Conservation (phyloP, 495 filamentous ascomycete species). For the Daldinia loculata region DNA sequence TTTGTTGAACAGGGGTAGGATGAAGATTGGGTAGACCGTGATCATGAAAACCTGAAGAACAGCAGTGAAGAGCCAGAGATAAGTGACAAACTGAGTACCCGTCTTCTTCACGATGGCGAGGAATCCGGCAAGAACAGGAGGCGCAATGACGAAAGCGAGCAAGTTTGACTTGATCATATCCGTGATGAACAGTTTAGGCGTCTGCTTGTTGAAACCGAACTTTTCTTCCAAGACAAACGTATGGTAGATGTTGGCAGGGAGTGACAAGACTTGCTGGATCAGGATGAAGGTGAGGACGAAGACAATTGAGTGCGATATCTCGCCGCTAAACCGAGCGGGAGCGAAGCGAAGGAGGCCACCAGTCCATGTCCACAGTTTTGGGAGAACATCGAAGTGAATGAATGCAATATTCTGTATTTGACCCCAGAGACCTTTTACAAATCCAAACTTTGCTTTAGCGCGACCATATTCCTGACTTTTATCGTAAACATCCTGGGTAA, state of each 20-base stretch:
- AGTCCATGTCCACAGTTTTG: conserved; percentile 85
- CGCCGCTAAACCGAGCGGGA: conserved; percentile 81
- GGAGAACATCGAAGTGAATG: conserved; percentile 89
- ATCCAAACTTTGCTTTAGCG: conserved; percentile 89
- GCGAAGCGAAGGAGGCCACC: conserved; percentile 76
- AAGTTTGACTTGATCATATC: conserved; percentile 93
- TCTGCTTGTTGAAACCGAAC: conserved; percentile 99
- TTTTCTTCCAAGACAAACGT: conserved; percentile 96
- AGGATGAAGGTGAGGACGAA: conserved; percentile 90
- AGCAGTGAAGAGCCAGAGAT: conserved; percentile 92
- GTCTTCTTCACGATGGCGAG: conserved; percentile 91
- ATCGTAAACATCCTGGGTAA: conserved; percentile 89
- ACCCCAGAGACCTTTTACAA: conserved; percentile 80
- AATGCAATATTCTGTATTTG: conserved; percentile 86
- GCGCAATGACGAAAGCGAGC: conserved; percentile 77
- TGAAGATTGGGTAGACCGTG: conserved; percentile 93
- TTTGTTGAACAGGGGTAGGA: conserved; percentile 98
- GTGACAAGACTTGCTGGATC: conserved; percentile 75
- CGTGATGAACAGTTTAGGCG: conserved; percentile 83
- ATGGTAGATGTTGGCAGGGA: conserved; percentile 89
- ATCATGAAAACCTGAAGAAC: conserved; percentile 91
- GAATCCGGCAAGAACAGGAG: conserved; percentile 89
- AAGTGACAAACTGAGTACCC: conserved; percentile 93
- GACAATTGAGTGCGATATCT: conserved; percentile 91
- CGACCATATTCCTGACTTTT: conserved; percentile 97